phyloP scores from a whole-genome alignment of 106 monocot genomes.

The Platanthera zijinensis region DNA sequence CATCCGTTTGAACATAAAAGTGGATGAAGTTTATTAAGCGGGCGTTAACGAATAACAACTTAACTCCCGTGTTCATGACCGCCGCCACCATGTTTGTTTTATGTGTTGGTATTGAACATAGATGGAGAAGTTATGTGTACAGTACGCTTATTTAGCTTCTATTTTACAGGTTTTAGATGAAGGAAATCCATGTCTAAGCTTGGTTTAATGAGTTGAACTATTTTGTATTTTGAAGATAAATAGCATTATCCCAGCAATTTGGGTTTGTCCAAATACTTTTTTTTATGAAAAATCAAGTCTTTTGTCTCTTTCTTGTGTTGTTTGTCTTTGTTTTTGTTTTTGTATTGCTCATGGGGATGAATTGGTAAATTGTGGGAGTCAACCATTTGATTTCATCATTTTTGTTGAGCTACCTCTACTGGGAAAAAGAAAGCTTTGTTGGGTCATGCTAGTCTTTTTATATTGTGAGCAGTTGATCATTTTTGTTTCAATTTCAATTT shows the following conservation, averaged over 20 bases:
- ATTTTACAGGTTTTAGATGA: constrained; percentile 2
- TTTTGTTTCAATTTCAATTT: not conserved
- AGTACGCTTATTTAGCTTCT: not conserved
- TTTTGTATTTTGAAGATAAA: constrained; percentile 1
- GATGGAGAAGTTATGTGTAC: not conserved
- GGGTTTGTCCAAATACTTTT: not conserved
- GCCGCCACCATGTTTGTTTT: not conserved
- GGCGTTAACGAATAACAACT: too few relatives aligned
- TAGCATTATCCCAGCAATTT: constrained; percentile 1
- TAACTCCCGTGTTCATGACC: too few relatives aligned
- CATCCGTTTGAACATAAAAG: too few relatives aligned
- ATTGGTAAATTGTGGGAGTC: not conserved
- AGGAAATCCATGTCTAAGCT: constrained; percentile 1
- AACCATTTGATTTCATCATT: not conserved
- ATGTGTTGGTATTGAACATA: not conserved
- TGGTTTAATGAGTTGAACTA: not conserved
- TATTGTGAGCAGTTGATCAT: not conserved
- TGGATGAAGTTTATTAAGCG: too few relatives aligned
- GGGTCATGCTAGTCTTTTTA: not conserved
- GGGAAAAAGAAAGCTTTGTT: not conserved
- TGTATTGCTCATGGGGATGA: not conserved
- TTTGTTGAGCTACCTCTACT: not conserved
- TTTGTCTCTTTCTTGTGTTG: not conserved
- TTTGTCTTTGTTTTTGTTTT: not conserved
- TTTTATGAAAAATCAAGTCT: not conserved